Evolutionary conservation across 495 filamentous ascomycete species (phyloP).

Genomic region (Talaromyces thailandensis): DNA sequence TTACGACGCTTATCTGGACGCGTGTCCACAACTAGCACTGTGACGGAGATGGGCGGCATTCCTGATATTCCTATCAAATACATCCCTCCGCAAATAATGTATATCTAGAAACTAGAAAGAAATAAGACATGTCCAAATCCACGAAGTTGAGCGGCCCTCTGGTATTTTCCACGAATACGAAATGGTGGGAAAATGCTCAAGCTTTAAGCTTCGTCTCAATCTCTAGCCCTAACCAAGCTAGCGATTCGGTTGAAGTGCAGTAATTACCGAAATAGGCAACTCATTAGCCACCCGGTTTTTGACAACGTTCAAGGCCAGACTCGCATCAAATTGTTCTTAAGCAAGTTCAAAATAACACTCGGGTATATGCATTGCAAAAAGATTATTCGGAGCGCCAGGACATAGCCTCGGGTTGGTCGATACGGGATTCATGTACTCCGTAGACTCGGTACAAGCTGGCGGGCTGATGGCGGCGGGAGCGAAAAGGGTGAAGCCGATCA

Average conservation of each 20-base stretch:
- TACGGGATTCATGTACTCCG: neutral
- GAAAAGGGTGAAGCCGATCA: slow-evolving; percentile 36
- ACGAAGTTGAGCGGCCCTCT: neutral
- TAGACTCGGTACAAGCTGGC: neutral
- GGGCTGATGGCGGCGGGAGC: slow-evolving; percentile 34
- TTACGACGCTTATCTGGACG: neutral
- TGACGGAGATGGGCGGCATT: neutral
- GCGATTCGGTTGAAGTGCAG: neutral
- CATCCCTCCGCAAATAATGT: neutral
- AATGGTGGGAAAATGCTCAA: neutral
- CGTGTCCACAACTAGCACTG: neutral
- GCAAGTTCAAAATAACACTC: too few species aligned
- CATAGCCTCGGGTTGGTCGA: neutral
- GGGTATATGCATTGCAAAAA: too few species aligned
- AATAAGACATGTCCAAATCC: neutral
- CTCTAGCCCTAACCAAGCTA: neutral
- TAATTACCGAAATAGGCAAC: neutral
- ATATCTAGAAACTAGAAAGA: neutral
- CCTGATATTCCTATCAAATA: neutral
- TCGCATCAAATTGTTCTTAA: neutral
- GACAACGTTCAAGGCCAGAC: neutral
- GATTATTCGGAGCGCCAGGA: neutral
- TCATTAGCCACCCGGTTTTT: neutral
- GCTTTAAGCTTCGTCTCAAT: neutral
- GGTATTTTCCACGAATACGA: neutral